Percentiles rank a stretch among this genome's conserved stretches.
phyloP scores from a whole-genome alignment of 2,329 filamentous ascomycete genomes.

The Pseudogymnoascus destructans region DNA sequence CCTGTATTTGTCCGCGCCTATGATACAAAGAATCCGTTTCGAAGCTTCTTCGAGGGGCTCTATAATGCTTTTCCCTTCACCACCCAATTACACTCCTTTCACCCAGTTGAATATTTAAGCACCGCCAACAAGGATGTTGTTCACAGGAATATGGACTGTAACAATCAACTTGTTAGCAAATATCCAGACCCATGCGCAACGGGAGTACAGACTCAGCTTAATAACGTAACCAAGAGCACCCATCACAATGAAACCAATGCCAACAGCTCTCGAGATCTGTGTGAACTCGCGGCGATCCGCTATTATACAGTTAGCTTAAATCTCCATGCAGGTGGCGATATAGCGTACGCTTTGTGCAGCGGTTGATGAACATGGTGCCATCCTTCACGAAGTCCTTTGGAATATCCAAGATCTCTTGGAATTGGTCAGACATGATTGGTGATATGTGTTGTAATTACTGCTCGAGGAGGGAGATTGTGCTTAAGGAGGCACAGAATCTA shows the following conservation, averaged over 20 bases:
- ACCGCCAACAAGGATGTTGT: conserved; percentile 37
- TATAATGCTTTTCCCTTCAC: conserved; percentile 6
- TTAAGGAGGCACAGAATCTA: not conserved
- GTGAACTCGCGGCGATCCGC: conserved; percentile 29
- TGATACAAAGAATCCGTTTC: conserved; percentile 7
- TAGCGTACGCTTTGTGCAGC: conserved; percentile 32
- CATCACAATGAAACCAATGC: conserved; percentile 40
- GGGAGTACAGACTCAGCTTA: conserved; percentile 31
- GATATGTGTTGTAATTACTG: not conserved
- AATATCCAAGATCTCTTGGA: conserved; percentile 44
- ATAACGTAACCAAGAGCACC: conserved; percentile 39
- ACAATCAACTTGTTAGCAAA: not conserved
- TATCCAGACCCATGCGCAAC: not conserved
- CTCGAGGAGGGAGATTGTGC: conserved; percentile 1
- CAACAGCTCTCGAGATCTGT: conserved; percentile 38
- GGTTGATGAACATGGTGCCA: conserved; percentile 31
- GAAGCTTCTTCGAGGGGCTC: conserved; percentile 4
- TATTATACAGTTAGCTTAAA: conserved; percentile 13
- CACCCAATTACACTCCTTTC: conserved; percentile 1
- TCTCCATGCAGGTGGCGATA: not conserved
- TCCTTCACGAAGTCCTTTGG: conserved; percentile 35
- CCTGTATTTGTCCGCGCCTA: conserved; percentile 6
- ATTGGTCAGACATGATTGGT: conserved; percentile 37
- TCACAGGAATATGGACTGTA: conserved; percentile 38
- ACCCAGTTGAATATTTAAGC: conserved; percentile 18